These are phyloP conservation scores for Ogataea ramenticola DNA, from an alignment of 805 yeast genomes.

Conservation along the genomic window DNA sequence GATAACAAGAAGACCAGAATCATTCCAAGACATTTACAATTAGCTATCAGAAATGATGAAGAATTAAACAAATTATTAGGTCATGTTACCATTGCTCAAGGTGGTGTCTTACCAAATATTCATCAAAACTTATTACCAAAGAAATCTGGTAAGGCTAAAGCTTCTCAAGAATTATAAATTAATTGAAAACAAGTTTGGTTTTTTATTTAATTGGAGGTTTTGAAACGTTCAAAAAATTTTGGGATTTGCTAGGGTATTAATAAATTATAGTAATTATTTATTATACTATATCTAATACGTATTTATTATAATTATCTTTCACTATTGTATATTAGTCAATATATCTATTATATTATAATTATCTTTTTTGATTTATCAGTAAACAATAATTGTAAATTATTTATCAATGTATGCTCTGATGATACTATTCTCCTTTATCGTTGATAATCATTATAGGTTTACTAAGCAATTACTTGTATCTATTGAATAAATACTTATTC, in stretches of 20 bases:
- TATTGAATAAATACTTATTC: too few species aligned
- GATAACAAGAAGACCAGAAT: constrained; percentile 98
- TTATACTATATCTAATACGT: background rate
- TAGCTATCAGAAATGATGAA: constrained; percentile 98
- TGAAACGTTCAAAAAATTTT: background rate
- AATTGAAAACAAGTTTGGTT: background rate
- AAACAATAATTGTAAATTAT: too few species aligned
- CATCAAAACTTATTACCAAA: constrained; percentile 81
- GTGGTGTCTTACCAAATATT: constrained; percentile 98
- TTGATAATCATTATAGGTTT: too few species aligned
- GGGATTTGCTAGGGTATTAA: background rate
- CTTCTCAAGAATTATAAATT: constrained; percentile 50
- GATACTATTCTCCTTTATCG: too few species aligned
- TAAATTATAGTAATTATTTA: background rate
- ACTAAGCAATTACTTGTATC: too few species aligned
- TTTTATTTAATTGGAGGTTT: background rate
- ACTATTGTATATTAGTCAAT: constrained; percentile 1
- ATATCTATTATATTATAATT: background rate
- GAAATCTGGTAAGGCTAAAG: constrained; percentile 47
- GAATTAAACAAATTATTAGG: constrained; percentile 90
- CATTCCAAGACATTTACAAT: constrained; percentile 96
- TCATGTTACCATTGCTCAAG: constrained; percentile 95
- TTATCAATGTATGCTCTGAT: too few species aligned
- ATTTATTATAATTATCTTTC: background rate
- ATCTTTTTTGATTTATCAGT: background rate